Evolutionary conservation across 2,329 filamentous ascomycete genomes (phyloP), one percentile per base, ranked within the genome.

Genomic region (Colletotrichum musicola): DNA sequence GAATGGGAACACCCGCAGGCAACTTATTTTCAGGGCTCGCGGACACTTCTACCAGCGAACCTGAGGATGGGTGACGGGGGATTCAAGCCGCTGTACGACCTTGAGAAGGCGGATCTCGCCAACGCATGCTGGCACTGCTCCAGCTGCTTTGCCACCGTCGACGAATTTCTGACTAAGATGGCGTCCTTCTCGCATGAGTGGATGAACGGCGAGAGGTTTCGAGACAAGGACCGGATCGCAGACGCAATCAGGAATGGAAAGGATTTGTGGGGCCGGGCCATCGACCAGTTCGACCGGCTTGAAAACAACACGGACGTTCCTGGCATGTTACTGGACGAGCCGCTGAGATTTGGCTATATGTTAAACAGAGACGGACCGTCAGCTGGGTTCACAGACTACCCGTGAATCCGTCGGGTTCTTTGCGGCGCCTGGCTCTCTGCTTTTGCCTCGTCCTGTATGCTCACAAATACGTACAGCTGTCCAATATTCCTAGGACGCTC

Each of bases 121-220:
- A 79, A 87, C 71, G 85, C 87, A 0, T 84, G 79, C 1, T 91
- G 89, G 89, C 88, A 90, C 75, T 91, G 88, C 79, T 88, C 85
- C 56, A 86, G 82, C 64, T 90, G 89, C 78, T 89, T 89, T 74
- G 78, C 81, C 16, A 89, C 86, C 0, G 77, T 90, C 16, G 81
- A 80, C 3, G 84, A 89, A 74, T 80, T 90, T 71, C 77, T 87
- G 54, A 83, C 81, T 70, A 90, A 89, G 76, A 83, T 90, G 77
- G 72, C 74, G 20, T 77, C 77, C 62, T 85, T 84, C 71, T 82
- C 79, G 30, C 82, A 85, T 63, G 57, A 67, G 9, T 83, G 80
- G 76, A 83, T 85, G 79, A 89, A 90, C 71, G 80, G 79, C 18
- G 79, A 82, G 10, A 74, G 79, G 65, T 89, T 83, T 70, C 81